Evolutionary conservation across 2,329 filamentous ascomycete species (phyloP).

Genomic region (Fusarium incarnatum): DNA sequence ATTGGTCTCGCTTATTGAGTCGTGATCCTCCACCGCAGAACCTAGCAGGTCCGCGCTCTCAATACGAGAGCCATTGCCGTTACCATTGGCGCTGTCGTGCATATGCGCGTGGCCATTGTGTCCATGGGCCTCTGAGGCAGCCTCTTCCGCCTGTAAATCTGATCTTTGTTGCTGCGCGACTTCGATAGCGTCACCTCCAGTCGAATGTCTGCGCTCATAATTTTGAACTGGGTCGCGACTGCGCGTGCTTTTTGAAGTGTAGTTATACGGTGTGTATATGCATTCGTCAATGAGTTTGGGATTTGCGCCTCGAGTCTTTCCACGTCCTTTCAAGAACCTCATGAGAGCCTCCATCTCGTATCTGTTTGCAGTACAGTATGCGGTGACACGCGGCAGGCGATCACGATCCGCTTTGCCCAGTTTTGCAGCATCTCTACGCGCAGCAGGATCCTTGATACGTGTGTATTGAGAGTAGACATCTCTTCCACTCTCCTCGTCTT

Average conservation of each 20-base stretch:
- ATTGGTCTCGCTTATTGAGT: slow-evolving; percentile 58
- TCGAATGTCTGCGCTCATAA: slow-evolving; percentile 78
- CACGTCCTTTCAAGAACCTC: slow-evolving; percentile 88
- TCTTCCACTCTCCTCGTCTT: slow-evolving; percentile 87
- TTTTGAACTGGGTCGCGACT: slow-evolving; percentile 56
- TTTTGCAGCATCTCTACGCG: slow-evolving; percentile 88
- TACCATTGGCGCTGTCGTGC: slow-evolving; percentile 43
- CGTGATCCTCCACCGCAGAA: slow-evolving; percentile 51
- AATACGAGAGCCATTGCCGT: slow-evolving; percentile 44
- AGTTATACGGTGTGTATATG: slow-evolving; percentile 94
- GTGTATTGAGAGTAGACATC: slow-evolving; percentile 99
- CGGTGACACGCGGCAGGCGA: slow-evolving; percentile 88
- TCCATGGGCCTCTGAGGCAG: slow-evolving; percentile 46
- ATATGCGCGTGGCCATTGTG: slow-evolving; percentile 43
- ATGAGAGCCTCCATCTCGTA: slow-evolving; percentile 92
- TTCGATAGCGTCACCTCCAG: slow-evolving; percentile 71
- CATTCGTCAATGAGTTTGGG: slow-evolving; percentile 98
- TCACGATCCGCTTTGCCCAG: slow-evolving; percentile 94
- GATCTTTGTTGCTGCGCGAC: slow-evolving; percentile 62
- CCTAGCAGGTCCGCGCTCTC: slow-evolving; percentile 52
- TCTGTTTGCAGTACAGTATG: slow-evolving; percentile 93
- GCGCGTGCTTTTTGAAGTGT: slow-evolving; percentile 61
- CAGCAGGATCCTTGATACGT: slow-evolving; percentile 95
- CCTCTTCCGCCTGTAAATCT: slow-evolving; percentile 63
- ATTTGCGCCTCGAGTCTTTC: slow-evolving; percentile 79